Base-by-base conservation (phyloP, 805 yeast species). In the Cyberlindnera subsufficiens region DNA sequence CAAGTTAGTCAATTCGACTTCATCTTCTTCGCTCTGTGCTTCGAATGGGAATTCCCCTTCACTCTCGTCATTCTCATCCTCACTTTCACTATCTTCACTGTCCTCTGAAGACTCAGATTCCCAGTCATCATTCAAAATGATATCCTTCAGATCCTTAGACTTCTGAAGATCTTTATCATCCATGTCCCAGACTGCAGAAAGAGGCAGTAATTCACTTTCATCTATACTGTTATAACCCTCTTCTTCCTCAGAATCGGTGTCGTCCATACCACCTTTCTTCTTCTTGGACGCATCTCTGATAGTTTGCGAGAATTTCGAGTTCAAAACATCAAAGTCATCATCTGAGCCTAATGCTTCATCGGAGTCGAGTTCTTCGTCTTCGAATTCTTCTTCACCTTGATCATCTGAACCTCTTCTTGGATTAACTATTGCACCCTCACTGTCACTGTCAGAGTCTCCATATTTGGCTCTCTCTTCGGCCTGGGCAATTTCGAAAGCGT, bases 341-440 rank as follows among this genome's bases (percentile, higher is more conserved):
- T 76, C 95, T 0, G 93, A 82, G 0, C 93, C 96, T 45, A 86
- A 64, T 0, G 95, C 96, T 53, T 85, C 96, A 60, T 89, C 96
- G 1, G 96, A 86, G 53, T 83, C 87, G 37, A 85, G 67, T 46
- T 85, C 86, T 55, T 79, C 86, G 54, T 79, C 85, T 38, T 69
- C 77, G 49, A 77, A 67, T 19, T 62, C 66, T 6, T 51, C 64
- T 11, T 50, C 58, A 22, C 27, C 59, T 13, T 54, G 62, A 32
- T 55, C 58, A 16, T 56, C 65, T 20, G 56, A 54, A 18, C 46
- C 52, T 14, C 50, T 55, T 36, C 61, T 53, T 13, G 69, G 58
- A 43, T 67, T 67, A 5, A 68, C 64, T 30, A 68, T 66, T 17
- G 69, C 66, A 19, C 67, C 67, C 43, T 65, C 60, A 36, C 51